Evolutionary conservation across 225 moss, liverwort and hornwort species (phyloP).

Genomic region (Lunularia cruciata): DNA sequence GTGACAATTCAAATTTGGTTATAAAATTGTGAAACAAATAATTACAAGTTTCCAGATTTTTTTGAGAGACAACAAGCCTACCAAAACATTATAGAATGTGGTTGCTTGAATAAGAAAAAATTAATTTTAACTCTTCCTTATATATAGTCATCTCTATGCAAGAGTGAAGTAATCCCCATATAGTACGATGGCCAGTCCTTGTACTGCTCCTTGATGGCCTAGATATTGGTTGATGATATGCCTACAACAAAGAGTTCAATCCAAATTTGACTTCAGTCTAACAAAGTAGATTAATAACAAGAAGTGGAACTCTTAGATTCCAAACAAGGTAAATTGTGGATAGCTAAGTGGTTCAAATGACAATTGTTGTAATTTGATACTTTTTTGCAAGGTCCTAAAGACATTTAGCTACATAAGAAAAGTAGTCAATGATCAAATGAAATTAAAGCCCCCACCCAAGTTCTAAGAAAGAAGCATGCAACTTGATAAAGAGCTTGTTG

Average conservation of each 20-base stretch:
- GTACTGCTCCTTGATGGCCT: slow-evolving; percentile 88
- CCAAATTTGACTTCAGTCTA: too few species aligned
- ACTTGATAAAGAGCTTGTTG: too few species aligned
- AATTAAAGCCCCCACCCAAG: too few species aligned
- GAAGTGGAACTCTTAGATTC: too few species aligned
- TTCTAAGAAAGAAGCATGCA: too few species aligned
- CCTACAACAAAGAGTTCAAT: slow-evolving; percentile 34
- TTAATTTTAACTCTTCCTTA: slow-evolving; percentile 34
- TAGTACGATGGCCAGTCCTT: slow-evolving; percentile 75
- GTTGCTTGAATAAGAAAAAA: background rate
- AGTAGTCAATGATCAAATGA: too few species aligned
- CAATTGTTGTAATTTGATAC: slow-evolving; percentile 22
- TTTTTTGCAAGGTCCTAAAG: slow-evolving; percentile 84
- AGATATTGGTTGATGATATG: slow-evolving; percentile 73
- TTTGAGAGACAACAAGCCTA: too few species aligned
- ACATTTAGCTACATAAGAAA: slow-evolving; percentile 92
- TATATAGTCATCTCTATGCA: slow-evolving; percentile 95
- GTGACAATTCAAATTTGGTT: background rate
- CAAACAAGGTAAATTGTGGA: too few species aligned
- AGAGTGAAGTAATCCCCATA: slow-evolving; percentile 79
- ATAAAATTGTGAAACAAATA: background rate
- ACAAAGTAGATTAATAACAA: too few species aligned
- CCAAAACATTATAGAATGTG: background rate
- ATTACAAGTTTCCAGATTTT: background rate
- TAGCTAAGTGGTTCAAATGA: too few species aligned